phyloP scores from a whole-genome alignment of 2,329 filamentous ascomycete species.

The Raffaelea arxii region DNA sequence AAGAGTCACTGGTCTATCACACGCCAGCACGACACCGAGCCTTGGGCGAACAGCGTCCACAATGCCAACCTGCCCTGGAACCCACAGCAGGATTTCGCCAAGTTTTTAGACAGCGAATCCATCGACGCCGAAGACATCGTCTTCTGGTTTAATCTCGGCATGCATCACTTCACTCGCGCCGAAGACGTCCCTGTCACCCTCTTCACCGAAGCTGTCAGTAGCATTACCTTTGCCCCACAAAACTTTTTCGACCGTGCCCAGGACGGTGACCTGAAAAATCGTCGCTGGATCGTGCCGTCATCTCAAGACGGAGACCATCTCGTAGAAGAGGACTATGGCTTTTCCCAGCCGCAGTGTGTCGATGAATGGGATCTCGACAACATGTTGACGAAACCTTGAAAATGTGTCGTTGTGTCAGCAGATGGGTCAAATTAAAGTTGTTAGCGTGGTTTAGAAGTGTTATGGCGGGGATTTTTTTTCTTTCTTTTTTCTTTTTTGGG shows the following conservation, averaged over 20 bases:
- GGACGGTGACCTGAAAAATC: slow-evolving; percentile 27
- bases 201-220: slow-evolving; percentile 21
- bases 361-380: too few relatives aligned
- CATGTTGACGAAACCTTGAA: too few relatives aligned
- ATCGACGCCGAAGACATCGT: slow-evolving; percentile 31
- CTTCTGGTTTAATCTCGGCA: slow-evolving; percentile 41
- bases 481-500: too few relatives aligned
- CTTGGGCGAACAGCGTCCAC: slow-evolving; percentile 23
- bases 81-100: slow-evolving; percentile 31
- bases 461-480: too few relatives aligned
- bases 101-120: slow-evolving; percentile 33
- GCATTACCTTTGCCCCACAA: slow-evolving; percentile 22
- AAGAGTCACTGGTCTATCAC: slow-evolving; percentile 28
- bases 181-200: slow-evolving; percentile 26
- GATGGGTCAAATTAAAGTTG: too few relatives aligned
- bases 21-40: slow-evolving; percentile 35
- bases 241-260: slow-evolving; percentile 23
- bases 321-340: slow-evolving; percentile 21
- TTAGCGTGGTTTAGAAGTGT: too few relatives aligned
- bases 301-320: slow-evolving; percentile 14
- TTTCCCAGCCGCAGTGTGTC: slow-evolving; percentile 22
- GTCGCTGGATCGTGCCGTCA: slow-evolving; percentile 22
- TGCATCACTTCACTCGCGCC: slow-evolving; percentile 37
- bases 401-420: too few relatives aligned
- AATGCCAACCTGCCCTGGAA: slow-evolving; percentile 20